Base-by-base conservation (phyloP, 805 yeast genomes). In the Torulaspora gathmanii region DNA sequence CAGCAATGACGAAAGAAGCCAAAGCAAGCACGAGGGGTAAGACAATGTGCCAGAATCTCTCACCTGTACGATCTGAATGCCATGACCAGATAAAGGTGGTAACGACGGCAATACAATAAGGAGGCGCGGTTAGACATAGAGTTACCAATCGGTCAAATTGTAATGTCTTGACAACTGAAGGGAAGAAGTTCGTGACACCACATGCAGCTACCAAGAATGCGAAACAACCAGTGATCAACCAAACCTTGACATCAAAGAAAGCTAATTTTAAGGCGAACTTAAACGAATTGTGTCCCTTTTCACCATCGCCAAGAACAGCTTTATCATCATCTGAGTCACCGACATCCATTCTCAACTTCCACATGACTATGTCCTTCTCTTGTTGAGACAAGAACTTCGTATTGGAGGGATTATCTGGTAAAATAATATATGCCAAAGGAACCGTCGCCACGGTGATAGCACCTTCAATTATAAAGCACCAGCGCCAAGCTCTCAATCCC, bases 151-250 rank as follows among this genome's bases (percentile, higher is more conserved):
- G 66, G 55, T 63, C 60, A 52, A 76, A 80, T 35, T 77, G 72
- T 49, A 80, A 68, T 11, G 83, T 77, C 46, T 69, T 57, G 13
- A 80, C 83, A 22, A 80, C 78, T 1, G 82, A 70, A 22, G 84
- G 84, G 68, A 78, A 79, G 58, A 77, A 78, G 56, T 78, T 74
- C 15, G 81, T 75, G 37, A 78, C 80, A 58, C 82, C 82, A 51
- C 79, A 74, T 31, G 82, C 80, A 20, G 79, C 79, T 40, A 75
- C 82, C 25, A 73, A 61, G 45, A 61, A 63, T 2, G 76, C 63
- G 20, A 72, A 63, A 41, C 67, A 65, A 38, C 72, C 73, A 13
- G 74, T 68, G 29, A 73, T 56, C n/a, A 68, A 56, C 78, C 78
- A 73, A n/a, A 71, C 72, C 45, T 74, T 74, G 34, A 64, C 40